These are phyloP conservation scores for Blastobotrys terrestris DNA, from an alignment of 805 yeast genomes.

Conservation along the genomic window DNA sequence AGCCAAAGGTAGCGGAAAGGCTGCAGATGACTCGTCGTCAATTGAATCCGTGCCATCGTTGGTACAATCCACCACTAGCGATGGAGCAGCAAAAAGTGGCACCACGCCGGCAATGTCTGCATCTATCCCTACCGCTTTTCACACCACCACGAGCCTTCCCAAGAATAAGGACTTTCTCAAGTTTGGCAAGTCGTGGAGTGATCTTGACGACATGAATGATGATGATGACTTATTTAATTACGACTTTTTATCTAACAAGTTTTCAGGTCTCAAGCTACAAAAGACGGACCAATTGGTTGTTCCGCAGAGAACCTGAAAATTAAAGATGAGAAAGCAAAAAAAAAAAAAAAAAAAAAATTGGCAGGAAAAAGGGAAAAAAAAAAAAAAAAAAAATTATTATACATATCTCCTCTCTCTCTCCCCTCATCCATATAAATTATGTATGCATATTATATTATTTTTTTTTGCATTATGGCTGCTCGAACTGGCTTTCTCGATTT, in stretches of 20 bases:
- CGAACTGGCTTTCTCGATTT: too few relatives aligned
- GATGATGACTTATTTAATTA: slow-evolving; percentile 8
- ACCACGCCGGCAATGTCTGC: slow-evolving; percentile 13
- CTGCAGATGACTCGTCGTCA: background rate
- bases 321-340: too few relatives aligned
- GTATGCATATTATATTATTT: background rate
- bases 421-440: background rate
- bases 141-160: background rate
- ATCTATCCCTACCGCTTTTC: slow-evolving; percentile 14
- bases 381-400: too few relatives aligned
- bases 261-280: background rate
- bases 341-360: too few relatives aligned
- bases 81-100: slow-evolving; percentile 4
- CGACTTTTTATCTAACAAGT: background rate
- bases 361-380: background rate
- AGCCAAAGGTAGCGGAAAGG: slow-evolving; percentile 7
- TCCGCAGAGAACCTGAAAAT: background rate
- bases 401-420: background rate
- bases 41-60: slow-evolving; percentile 22
- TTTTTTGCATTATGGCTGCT: background rate
- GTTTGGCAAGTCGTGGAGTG: slow-evolving; percentile 28
- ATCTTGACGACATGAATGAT: slow-evolving; percentile 24
- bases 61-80: slow-evolving; percentile 12
- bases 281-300: background rate
- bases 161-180: slow-evolving; percentile 19